phyloP scores from a whole-genome alignment of 108 stramenopile genomes.

The Discostella stelligeroides region DNA sequence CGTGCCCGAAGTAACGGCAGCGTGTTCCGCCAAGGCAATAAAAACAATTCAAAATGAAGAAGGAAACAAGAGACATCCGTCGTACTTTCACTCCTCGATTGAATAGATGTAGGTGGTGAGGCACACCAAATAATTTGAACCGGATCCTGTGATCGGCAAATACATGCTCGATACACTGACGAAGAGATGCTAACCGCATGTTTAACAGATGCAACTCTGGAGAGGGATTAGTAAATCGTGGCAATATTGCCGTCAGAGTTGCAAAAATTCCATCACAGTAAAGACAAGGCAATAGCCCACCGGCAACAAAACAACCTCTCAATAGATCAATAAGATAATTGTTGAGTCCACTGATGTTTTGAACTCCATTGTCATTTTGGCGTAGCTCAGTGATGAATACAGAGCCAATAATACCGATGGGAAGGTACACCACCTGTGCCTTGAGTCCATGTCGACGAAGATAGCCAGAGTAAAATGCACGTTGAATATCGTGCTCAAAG shows the following conservation, averaged over 20 bases:
- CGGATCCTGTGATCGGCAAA: constrained; percentile 1
- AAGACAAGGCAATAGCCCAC: constrained; percentile 1
- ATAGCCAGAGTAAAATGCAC: constrained; percentile 38
- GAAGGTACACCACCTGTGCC: too few species aligned
- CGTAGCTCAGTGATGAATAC: too few species aligned
- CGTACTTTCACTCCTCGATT: background rate
- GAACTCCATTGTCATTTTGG: too few species aligned
- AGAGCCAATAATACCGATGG: too few species aligned
- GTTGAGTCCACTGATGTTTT: too few species aligned
- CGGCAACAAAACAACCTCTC: constrained; percentile 23
- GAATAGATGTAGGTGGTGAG: constrained; percentile 3
- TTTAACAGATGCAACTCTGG: background rate
- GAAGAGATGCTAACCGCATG: background rate
- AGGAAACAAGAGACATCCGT: constrained; percentile 8
- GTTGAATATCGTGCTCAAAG: constrained; percentile 29
- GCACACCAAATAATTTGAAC: constrained; percentile 3
- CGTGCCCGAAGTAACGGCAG: constrained; percentile 17
- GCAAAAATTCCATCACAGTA: constrained; percentile 8
- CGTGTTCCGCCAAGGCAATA: constrained; percentile 22
- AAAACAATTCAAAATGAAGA: constrained; percentile 31
- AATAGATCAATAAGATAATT: too few species aligned
- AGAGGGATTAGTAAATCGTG: background rate
- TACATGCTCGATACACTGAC: constrained; percentile 5
- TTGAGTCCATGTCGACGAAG: constrained; percentile 22
- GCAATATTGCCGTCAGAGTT: background rate